phyloP scores from a whole-genome alignment of 352 stramenopile species.

The Phytophthora hybrid region DNA sequence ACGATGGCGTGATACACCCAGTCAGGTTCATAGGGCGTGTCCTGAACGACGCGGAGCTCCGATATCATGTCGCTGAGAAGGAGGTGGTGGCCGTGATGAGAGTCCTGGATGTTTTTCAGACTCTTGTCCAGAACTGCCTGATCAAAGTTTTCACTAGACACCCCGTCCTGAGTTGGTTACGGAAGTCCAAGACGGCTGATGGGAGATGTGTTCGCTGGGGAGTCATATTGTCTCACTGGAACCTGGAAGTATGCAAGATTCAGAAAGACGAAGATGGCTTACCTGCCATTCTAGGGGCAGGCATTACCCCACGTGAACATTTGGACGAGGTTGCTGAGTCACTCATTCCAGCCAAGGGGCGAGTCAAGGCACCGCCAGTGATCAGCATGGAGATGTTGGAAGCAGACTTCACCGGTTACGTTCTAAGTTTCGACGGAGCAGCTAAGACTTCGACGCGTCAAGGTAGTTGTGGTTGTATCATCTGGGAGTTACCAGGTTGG shows the following conservation, averaged over 20 bases:
- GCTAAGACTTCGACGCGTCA: slow-evolving; percentile 1
- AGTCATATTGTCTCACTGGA: neutral
- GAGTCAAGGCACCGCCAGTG: neutral
- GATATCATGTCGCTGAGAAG: slow-evolving; percentile 5
- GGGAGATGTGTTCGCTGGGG: neutral
- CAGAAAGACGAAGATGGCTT: slow-evolving; percentile 5
- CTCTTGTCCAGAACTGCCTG: neutral
- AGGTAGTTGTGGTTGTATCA: slow-evolving; percentile 3
- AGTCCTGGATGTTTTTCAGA: neutral
- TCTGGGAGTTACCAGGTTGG: slow-evolving; percentile 7
- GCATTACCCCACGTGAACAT: slow-evolving; percentile 1
- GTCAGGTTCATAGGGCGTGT: neutral
- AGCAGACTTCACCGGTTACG: neutral
- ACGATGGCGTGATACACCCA: too few species aligned
- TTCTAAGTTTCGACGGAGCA: slow-evolving; percentile 15
- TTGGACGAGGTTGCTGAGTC: neutral
- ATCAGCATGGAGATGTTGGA: slow-evolving; percentile 10
- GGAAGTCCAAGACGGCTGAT: slow-evolving; percentile 2
- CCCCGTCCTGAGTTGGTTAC: slow-evolving; percentile 7
- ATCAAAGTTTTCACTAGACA: slow-evolving; percentile 1
- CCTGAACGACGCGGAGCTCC: neutral
- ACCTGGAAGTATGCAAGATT: slow-evolving; percentile 2
- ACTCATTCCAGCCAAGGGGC: neutral
- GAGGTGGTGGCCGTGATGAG: neutral
- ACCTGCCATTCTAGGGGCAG: neutral